Conservation (phyloP, 352 stramenopile species). For the Phytopythium ostracodes region DNA sequence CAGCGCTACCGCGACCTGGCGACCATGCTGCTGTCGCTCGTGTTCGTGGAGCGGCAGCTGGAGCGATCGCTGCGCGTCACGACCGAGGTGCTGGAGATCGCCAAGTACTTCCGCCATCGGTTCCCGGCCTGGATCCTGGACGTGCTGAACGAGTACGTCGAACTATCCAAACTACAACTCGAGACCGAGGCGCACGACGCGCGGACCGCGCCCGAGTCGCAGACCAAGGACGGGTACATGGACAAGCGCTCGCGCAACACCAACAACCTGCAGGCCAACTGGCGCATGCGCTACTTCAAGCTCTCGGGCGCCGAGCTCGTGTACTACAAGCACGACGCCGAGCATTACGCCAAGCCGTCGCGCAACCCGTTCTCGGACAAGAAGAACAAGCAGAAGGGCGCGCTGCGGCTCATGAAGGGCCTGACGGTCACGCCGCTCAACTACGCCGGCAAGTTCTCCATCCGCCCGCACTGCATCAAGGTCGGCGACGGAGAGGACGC, state of each 20-base stretch:
- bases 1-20: constrained; percentile 48
- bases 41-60: constrained; percentile 40
- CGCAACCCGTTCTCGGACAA: constrained; percentile 50
- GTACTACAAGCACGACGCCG: constrained; percentile 67
- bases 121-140: constrained; percentile 56
- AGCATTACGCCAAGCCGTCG: constrained; percentile 31
- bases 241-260: constrained; percentile 57
- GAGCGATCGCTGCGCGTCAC: constrained; percentile 29
- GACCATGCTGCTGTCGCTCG: constrained; percentile 47
- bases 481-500: constrained; percentile 43
- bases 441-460: constrained; percentile 62
- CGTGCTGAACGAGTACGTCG: constrained; percentile 52
- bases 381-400: constrained; percentile 46
- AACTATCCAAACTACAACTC: constrained; percentile 48
- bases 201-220: constrained; percentile 32
- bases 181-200: constrained; percentile 48
- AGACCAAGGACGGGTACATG: constrained; percentile 30
- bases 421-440: constrained; percentile 42
- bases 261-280: constrained; percentile 63
- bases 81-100: constrained; percentile 46
- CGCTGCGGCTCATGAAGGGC: constrained; percentile 26
- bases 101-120: constrained; percentile 40
- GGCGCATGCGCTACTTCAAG: constrained; percentile 60
- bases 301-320: constrained; percentile 39
- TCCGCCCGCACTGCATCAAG: constrained; percentile 58